phyloP scores from a whole-genome alignment of 495 filamentous ascomycete species.

The Apiosordaria backusii region DNA sequence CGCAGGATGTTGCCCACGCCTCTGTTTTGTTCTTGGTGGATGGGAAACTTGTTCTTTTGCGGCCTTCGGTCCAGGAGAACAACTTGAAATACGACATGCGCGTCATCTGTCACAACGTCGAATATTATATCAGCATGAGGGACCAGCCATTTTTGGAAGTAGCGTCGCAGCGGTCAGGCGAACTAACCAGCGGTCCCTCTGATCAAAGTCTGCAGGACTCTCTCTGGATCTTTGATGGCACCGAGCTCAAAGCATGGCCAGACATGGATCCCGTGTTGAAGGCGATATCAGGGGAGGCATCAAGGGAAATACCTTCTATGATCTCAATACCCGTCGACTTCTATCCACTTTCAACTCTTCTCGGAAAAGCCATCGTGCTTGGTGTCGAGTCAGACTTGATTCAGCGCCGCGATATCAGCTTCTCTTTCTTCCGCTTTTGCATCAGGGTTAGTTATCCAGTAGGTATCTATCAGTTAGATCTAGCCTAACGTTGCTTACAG shows the following conservation, averaged over 20 bases:
- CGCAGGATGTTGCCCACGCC: constrained; percentile 91
- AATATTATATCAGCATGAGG: constrained; percentile 88
- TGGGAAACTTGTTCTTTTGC: constrained; percentile 88
- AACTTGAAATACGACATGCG: constrained; percentile 97
- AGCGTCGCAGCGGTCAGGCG: constrained; percentile 20
- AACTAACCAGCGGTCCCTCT: constrained; percentile 29
- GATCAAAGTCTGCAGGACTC: constrained; percentile 71
- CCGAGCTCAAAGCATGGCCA: constrained; percentile 76
- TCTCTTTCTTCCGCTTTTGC: constrained; percentile 79
- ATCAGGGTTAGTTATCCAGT: constrained; percentile 56
- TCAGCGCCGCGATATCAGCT: constrained; percentile 83
- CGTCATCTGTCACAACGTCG: constrained; percentile 89
- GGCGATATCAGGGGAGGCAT: constrained; percentile 56
- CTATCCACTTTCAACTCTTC: constrained; percentile 83
- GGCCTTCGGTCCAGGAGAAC: constrained; percentile 72
- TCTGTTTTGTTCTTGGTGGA: constrained; percentile 93
- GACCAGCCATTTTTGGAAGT: constrained; percentile 61
- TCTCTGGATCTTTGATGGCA: constrained; percentile 91
- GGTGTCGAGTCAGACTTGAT: constrained; percentile 90
- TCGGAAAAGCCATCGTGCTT: constrained; percentile 81
- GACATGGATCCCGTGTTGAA: constrained; percentile 85
- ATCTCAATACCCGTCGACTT: constrained; percentile 76
- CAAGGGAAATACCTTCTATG: constrained; percentile 57
- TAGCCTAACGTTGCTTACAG: constrained; percentile 37
- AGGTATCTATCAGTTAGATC: background rate